phyloP scores from a whole-genome alignment of 1,284 basidiomycete species.

The Leccinum variabile region DNA sequence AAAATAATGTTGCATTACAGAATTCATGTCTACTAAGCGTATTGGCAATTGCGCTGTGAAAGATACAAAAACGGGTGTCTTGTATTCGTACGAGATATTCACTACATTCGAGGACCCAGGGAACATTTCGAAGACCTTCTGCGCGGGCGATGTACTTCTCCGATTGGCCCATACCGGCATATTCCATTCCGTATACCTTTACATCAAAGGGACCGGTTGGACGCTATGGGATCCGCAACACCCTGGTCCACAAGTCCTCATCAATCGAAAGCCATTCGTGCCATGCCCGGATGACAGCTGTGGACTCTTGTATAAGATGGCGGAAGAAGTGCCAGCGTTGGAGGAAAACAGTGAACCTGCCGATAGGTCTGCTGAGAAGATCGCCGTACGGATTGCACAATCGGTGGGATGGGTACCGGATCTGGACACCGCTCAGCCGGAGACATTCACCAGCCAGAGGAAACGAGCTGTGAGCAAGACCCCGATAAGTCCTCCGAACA shows the following conservation, averaged over 20 bases:
- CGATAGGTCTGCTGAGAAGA: background rate
- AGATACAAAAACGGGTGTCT: background rate
- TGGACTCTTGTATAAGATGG: too few relatives aligned
- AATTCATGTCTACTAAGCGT: background rate
- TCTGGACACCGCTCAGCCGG: background rate
- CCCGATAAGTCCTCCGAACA: background rate
- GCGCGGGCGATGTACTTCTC: background rate
- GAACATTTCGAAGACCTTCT: background rate
- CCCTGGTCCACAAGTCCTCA: background rate
- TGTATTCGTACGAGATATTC: background rate
- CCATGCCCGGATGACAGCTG: background rate
- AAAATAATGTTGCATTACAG: too few relatives aligned
- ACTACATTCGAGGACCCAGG: background rate
- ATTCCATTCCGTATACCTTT: background rate
- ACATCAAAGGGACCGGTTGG: background rate
- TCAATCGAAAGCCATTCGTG: background rate
- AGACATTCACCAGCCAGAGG: background rate
- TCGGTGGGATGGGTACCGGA: background rate
- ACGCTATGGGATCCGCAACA: background rate
- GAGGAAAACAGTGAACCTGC: background rate
- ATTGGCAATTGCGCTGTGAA: background rate
- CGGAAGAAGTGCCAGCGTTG: background rate
- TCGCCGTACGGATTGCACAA: background rate
- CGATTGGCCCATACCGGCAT: background rate
- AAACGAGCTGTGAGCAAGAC: background rate